phyloP scores from a whole-genome alignment of 2,329 filamentous ascomycete genomes.

The Cercospora nicotianae region DNA sequence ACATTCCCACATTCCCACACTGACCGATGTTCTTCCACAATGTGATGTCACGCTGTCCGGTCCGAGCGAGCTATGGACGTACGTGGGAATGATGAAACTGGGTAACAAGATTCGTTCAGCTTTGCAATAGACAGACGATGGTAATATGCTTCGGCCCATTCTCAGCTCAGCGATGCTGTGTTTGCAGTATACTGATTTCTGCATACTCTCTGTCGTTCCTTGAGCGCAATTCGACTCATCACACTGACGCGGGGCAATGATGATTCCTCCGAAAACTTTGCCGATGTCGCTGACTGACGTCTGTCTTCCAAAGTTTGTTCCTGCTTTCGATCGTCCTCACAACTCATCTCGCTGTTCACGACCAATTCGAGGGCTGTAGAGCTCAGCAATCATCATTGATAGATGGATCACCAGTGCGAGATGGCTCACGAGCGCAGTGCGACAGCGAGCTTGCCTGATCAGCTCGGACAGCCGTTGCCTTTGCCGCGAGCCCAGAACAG shows the following conservation, averaged over 20 bases:
- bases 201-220: neutral
- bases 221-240: neutral
- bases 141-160: neutral
- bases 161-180: neutral
- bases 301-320: neutral
- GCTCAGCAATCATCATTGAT: neutral
- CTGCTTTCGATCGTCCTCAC: neutral
- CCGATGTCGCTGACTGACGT: neutral
- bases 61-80: neutral
- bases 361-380: neutral
- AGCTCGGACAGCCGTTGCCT: neutral
- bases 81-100: neutral
- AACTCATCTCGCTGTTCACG: neutral
- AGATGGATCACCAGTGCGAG: neutral
- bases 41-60: neutral
- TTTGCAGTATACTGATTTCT: neutral
- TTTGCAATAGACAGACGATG: neutral
- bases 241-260: neutral
- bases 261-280: neutral
- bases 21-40: neutral
- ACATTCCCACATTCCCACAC: neutral
- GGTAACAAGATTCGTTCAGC: neutral
- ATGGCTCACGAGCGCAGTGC: neutral
- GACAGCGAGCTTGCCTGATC: neutral
- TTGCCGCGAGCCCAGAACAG: neutral